These are phyloP conservation scores for Phalaenopsis aphrodite DNA, from an alignment of 106 monocot genomes.

Conservation along the genomic window DNA sequence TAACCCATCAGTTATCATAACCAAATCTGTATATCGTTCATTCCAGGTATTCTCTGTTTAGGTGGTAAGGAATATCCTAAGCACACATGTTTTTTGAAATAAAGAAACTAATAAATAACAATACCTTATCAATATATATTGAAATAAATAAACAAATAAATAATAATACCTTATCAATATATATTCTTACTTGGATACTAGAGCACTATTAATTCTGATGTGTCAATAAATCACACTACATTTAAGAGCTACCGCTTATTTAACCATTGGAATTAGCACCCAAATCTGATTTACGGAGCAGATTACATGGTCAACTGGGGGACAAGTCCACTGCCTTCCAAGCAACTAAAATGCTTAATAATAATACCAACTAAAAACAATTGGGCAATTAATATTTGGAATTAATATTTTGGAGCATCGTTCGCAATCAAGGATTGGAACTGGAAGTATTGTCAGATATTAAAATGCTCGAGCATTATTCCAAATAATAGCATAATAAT, in stretches of 20 bases:
- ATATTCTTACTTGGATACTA: background rate
- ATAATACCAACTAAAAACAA: too few species aligned
- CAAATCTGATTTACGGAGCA: background rate
- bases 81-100: too few species aligned
- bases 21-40: background rate
- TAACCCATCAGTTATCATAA: background rate
- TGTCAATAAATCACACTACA: background rate
- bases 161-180: background rate
- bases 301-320: background rate
- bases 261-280: background rate
- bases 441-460: background rate
- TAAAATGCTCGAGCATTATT: background rate
- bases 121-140: background rate
- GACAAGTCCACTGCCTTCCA: background rate
- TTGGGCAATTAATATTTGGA: background rate
- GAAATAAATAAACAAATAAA: background rate
- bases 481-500: background rate
- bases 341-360: too few species aligned
- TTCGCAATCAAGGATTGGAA: background rate
- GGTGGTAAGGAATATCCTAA: background rate
- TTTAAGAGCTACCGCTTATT: background rate
- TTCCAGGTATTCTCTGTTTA: background rate
- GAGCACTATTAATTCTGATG: background rate
- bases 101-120: background rate
- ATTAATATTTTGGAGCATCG: background rate